Percentiles rank a stretch among this genome's conserved stretches.
phyloP scores from a whole-genome alignment of 495 filamentous ascomycete genomes.

The Penicillium silybi region DNA sequence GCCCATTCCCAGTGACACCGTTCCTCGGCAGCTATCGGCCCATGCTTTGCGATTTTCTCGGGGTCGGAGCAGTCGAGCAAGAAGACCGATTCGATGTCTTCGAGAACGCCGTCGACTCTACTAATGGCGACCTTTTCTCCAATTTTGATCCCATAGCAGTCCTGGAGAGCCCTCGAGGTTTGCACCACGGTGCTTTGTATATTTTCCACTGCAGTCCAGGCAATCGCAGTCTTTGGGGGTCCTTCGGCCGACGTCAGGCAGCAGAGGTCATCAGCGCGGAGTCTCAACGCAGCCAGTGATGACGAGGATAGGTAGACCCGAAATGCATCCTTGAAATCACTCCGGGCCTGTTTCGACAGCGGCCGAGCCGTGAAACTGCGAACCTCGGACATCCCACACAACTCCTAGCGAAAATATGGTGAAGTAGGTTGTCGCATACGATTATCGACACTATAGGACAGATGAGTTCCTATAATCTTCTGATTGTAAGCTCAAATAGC shows the following conservation, averaged over 20 bases:
- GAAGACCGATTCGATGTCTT: slow-evolving; percentile 40
- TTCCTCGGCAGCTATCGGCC: slow-evolving; percentile 40
- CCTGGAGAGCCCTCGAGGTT: slow-evolving; percentile 62
- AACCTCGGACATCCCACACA: slow-evolving; percentile 33
- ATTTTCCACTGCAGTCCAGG: slow-evolving; percentile 62
- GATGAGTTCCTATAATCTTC: not conserved
- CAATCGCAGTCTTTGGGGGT: slow-evolving; percentile 52
- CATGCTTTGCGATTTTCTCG: slow-evolving; percentile 29
- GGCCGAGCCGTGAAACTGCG: slow-evolving; percentile 53
- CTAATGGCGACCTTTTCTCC: slow-evolving; percentile 57
- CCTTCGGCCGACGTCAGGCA: slow-evolving; percentile 43
- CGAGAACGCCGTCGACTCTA: slow-evolving; percentile 33
- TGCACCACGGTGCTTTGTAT: slow-evolving; percentile 61
- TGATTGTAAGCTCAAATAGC: not conserved
- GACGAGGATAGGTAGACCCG: slow-evolving; percentile 65
- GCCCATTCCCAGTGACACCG: slow-evolving; percentile 61
- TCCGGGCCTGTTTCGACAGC: slow-evolving; percentile 45
- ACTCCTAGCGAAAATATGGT: not conserved
- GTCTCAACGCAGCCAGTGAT: slow-evolving; percentile 54
- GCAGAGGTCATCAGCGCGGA: slow-evolving; percentile 58
- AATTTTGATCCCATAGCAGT: slow-evolving; percentile 59
- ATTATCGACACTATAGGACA: not conserved
- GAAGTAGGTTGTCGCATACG: not conserved
- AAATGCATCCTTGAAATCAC: slow-evolving; percentile 56
- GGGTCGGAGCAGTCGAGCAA: slow-evolving; percentile 49